A percentile compares a stretch with the other conserved stretches of the same genome.
These are phyloP conservation scores for Aspergillus steynii DNA, from an alignment of 495 filamentous ascomycete genomes.

Conservation along the genomic window DNA sequence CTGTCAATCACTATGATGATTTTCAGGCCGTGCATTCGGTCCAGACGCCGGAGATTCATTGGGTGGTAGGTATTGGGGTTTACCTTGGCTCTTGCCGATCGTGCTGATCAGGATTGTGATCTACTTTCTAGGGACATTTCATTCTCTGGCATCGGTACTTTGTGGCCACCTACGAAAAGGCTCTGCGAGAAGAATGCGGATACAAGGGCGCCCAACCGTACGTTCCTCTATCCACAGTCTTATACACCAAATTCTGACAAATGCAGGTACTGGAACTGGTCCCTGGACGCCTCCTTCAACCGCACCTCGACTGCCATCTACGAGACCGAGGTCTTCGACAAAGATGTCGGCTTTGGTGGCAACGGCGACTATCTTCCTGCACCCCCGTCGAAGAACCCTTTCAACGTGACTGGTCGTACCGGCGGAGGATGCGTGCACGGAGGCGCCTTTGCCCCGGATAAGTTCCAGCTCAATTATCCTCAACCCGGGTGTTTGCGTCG, in stretches of 20 bases:
- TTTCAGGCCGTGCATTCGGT: constrained; percentile 23
- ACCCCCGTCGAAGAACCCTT: constrained; percentile 18
- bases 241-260: neutral
- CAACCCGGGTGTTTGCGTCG: constrained; percentile 20
- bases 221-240: constrained; percentile 4
- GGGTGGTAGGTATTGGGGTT: constrained; percentile 14
- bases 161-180: constrained; percentile 41
- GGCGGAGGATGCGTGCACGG: constrained; percentile 23
- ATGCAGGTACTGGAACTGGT: constrained; percentile 25
- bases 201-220: constrained; percentile 48
- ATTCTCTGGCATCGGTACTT: constrained; percentile 50
- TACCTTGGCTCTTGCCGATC: constrained; percentile 6
- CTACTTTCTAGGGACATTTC: constrained; percentile 19
- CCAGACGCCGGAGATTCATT: constrained; percentile 23
- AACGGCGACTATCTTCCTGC: constrained; percentile 20
- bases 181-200: constrained; percentile 44
- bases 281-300: constrained; percentile 22
- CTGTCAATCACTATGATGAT: constrained; percentile 17
- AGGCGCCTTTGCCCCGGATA: constrained; percentile 18
- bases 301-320: constrained; percentile 20
- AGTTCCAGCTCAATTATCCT: constrained; percentile 18
- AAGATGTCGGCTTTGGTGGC: constrained; percentile 21
- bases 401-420: constrained; percentile 25
- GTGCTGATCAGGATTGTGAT: constrained; percentile 15
- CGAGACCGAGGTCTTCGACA: constrained; percentile 21